These are phyloP conservation scores for Metarhizium robertsii DNA, from an alignment of 2,329 filamentous ascomycete species.

Conservation along the genomic window DNA sequence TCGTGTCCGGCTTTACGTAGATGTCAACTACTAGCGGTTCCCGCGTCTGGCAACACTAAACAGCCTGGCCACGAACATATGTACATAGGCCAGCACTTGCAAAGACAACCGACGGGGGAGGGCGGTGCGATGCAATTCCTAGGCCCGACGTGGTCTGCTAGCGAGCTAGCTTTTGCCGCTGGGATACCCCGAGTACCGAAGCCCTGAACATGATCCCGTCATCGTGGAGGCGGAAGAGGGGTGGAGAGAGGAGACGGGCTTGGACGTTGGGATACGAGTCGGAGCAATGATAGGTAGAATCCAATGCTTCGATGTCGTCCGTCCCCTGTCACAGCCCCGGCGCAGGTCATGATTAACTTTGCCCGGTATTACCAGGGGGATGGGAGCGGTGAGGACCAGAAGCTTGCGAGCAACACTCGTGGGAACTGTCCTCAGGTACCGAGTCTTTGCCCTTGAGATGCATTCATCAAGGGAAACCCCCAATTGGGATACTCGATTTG, in stretches of 20 bases:
- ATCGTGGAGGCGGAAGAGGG: conserved; percentile 2
- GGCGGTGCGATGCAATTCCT: not conserved
- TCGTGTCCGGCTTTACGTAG: too few relatives aligned
- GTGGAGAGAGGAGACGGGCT: not conserved
- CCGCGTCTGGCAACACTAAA: too few relatives aligned
- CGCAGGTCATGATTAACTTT: not conserved
- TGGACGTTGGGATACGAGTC: not conserved
- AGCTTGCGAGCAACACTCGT: not conserved
- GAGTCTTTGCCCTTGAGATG: not conserved
- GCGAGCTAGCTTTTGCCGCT: not conserved
- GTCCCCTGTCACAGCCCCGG: conserved; percentile 1
- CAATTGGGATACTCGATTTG: too few relatives aligned
- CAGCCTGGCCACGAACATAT: too few relatives aligned
- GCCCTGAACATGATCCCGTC: not conserved
- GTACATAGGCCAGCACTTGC: too few relatives aligned
- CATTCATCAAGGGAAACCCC: too few relatives aligned
- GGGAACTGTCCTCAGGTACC: not conserved
- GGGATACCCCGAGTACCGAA: not conserved
- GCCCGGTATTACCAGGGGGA: conserved; percentile 1
- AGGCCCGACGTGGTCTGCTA: not conserved
- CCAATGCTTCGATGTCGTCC: not conserved
- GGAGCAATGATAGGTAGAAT: not conserved
- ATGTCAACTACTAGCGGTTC: too few relatives aligned
- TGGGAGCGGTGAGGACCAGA: conserved; percentile 3
- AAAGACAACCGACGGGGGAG: not conserved